Percentiles rank a stretch among this genome's conserved stretches.
Conservation (phyloP, 257 asterid genomes). For the Gynochthodes officinalis region DNA sequence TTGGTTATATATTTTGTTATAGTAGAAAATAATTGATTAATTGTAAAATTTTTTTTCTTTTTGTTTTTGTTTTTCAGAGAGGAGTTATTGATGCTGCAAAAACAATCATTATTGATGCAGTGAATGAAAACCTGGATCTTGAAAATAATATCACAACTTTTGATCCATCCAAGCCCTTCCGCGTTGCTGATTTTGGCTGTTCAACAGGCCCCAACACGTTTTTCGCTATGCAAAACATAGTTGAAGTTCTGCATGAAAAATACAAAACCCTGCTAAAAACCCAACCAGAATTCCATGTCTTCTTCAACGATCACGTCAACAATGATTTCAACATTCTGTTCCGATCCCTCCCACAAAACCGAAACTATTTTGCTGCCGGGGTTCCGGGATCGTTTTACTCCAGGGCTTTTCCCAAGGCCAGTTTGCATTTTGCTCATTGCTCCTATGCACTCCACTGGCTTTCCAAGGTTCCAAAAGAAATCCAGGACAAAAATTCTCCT, state of each 20-base stretch:
- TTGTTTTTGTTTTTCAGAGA: background rate
- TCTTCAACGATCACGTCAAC: slow-evolving; percentile 29
- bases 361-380: slow-evolving; percentile 28
- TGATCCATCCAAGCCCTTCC: slow-evolving; percentile 12
- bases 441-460: slow-evolving; percentile 46
- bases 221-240: slow-evolving; percentile 34
- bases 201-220: slow-evolving; percentile 46
- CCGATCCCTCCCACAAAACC: slow-evolving; percentile 13
- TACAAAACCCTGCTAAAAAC: background rate
- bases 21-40: no score
- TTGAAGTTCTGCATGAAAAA: slow-evolving; percentile 23
- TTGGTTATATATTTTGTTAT: no score
- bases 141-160: background rate
- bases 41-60: background rate
- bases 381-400: slow-evolving; percentile 39
- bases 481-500: slow-evolving; percentile 8
- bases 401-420: slow-evolving; percentile 28
- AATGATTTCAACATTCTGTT: slow-evolving; percentile 54
- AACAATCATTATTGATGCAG: slow-evolving; percentile 4
- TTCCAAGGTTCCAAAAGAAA: slow-evolving; percentile 28
- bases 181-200: slow-evolving; percentile 47
- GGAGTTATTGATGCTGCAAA: slow-evolving; percentile 22
- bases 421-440: slow-evolving; percentile 29
- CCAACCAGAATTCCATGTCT: slow-evolving; percentile 30
- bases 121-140: slow-evolving; percentile 4